Evolutionary conservation across 768 basidiomycete species (phyloP).

Genomic region (Pleurotus pulmonarius): DNA sequence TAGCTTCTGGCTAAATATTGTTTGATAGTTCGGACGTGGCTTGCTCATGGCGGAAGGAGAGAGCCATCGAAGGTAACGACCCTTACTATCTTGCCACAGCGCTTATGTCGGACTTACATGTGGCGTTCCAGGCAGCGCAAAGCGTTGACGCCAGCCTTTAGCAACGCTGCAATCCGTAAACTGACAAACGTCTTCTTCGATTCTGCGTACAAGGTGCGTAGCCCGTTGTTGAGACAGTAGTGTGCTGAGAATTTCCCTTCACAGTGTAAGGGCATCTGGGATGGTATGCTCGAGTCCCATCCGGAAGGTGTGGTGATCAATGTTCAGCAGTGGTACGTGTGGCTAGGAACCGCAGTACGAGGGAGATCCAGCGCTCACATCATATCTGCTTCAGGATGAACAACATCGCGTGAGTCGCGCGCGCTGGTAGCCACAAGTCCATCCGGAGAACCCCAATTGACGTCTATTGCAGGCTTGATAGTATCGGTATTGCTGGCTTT

Average conservation of each 20-base stretch:
- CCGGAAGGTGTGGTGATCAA: constrained; percentile 33
- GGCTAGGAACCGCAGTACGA: background rate
- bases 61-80: constrained; percentile 37
- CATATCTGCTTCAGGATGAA: constrained; percentile 34
- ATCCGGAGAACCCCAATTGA: background rate
- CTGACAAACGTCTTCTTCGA: constrained; percentile 47
- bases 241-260: background rate
- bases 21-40: constrained; percentile 33
- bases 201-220: constrained; percentile 42
- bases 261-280: constrained; percentile 31
- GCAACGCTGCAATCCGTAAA: constrained; percentile 44
- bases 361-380: background rate
- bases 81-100: background rate
- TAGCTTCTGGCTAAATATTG: background rate
- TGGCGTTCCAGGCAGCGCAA: constrained; percentile 38
- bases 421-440: background rate
- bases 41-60: constrained; percentile 41
- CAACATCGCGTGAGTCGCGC: constrained; percentile 30
- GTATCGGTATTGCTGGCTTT: constrained; percentile 56
- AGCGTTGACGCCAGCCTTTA: constrained; percentile 49
- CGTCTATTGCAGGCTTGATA: constrained; percentile 40
- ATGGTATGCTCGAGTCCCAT: constrained; percentile 22
- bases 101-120: background rate
- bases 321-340: constrained; percentile 35
- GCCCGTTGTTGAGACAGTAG: background rate